Percentiles rank a stretch among this genome's conserved stretches.
phyloP scores from a whole-genome alignment of 139 green algal species.

The Marvania coccoides region DNA sequence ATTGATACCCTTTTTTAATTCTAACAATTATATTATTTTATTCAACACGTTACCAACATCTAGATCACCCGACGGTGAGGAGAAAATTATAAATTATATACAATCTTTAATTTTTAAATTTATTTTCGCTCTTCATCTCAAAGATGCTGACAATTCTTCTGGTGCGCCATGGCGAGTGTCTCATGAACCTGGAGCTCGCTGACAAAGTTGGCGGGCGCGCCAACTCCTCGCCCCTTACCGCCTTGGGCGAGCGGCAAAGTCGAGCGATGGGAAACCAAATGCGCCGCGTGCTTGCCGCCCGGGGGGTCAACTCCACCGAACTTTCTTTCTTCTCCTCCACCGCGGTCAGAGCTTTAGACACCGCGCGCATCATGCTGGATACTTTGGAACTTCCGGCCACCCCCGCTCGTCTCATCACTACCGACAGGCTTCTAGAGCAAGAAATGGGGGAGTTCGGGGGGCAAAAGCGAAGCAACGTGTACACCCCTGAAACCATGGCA shows the following conservation, averaged over 20 bases:
- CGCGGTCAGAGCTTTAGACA: conserved; percentile 24
- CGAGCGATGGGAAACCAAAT: conserved; percentile 8
- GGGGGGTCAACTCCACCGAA: not conserved
- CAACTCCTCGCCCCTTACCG: conserved; percentile 17
- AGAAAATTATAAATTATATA: not conserved
- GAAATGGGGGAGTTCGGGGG: conserved; percentile 26
- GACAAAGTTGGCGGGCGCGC: conserved; percentile 18
- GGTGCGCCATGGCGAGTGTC: conserved; percentile 13
- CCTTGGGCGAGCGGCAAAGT: conserved; percentile 8
- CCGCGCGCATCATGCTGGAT: not conserved
- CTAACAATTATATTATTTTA: not conserved
- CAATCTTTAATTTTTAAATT: not conserved
- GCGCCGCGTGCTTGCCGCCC: not conserved
- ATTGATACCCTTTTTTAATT: not conserved
- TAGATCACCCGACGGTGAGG: not conserved
- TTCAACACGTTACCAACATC: not conserved
- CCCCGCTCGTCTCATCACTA: not conserved
- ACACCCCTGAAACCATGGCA: not conserved
- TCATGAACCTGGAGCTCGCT: conserved; percentile 24
- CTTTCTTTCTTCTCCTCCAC: conserved; percentile 16
- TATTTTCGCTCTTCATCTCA: no score
- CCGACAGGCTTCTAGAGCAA: conserved; percentile 22
- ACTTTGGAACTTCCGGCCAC: not conserved
- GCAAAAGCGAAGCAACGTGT: not conserved
- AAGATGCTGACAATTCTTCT: no score